phyloP scores from a whole-genome alignment of 2,329 filamentous ascomycete species.

The Trichoderma endophyticum region DNA sequence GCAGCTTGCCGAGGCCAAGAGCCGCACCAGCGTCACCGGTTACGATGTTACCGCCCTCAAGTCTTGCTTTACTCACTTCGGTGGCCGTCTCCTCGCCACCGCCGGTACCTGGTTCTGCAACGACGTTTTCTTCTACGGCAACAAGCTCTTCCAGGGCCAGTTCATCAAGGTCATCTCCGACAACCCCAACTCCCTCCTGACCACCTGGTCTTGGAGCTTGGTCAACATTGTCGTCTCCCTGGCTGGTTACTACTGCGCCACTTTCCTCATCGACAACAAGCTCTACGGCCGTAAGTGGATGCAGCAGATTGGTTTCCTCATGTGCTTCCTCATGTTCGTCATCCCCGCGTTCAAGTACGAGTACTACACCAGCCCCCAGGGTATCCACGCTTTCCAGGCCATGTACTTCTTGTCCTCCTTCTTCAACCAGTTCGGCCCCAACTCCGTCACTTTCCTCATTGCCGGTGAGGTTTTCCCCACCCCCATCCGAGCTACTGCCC shows the following conservation, averaged over 20 bases:
- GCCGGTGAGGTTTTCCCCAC: slow-evolving; percentile 97
- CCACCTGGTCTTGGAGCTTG: slow-evolving; percentile 87
- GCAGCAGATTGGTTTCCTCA: slow-evolving; percentile 90
- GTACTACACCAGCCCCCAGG: slow-evolving; percentile 69
- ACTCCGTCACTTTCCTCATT: slow-evolving; percentile 93
- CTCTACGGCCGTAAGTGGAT: slow-evolving; percentile 94
- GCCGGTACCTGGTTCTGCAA: slow-evolving; percentile 92
- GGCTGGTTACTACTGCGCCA: slow-evolving; percentile 84
- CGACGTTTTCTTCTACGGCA: slow-evolving; percentile 98
- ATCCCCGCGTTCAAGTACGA: slow-evolving; percentile 84
- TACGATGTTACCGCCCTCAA: slow-evolving; percentile 85
- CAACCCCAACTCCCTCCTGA: slow-evolving; percentile 69
- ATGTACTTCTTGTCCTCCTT: slow-evolving; percentile 99
- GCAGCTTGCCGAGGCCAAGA: slow-evolving; percentile 78
- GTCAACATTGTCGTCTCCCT: slow-evolving; percentile 86
- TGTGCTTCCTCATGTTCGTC: slow-evolving; percentile 91
- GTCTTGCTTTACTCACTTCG: slow-evolving; percentile 78
- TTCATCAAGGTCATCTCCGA: slow-evolving; percentile 82
- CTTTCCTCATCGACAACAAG: slow-evolving; percentile 90
- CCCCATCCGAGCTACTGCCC: slow-evolving; percentile 85
- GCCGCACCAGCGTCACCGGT: slow-evolving; percentile 80
- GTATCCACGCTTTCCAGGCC: slow-evolving; percentile 87
- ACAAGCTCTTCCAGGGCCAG: slow-evolving; percentile 92
- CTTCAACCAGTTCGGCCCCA: slow-evolving; percentile 98
- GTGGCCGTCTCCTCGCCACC: slow-evolving; percentile 80